These are phyloP conservation scores for Populus deltoides DNA, from an alignment of 345 rosid genomes.

Conservation along the genomic window DNA sequence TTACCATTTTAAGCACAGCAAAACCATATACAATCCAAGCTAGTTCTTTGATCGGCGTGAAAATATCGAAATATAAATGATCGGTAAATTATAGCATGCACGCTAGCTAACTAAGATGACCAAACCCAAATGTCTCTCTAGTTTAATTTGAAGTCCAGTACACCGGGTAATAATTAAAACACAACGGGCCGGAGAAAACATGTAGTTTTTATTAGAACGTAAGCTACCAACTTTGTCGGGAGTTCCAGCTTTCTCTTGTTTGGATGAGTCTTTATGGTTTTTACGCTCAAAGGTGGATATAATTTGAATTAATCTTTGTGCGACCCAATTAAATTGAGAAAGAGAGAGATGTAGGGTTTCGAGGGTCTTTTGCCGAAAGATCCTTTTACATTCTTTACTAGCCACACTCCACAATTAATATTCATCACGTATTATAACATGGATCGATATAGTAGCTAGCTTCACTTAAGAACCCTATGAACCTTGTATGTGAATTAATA, in stretches of 20 bases:
- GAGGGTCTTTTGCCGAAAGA: slow-evolving; percentile 7
- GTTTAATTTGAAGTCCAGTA: no score
- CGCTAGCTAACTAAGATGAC: neutral
- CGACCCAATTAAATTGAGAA: neutral
- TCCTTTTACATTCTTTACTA: neutral
- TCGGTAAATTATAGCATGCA: neutral
- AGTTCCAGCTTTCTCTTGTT: neutral
- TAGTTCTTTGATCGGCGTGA: no score
- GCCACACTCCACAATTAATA: neutral
- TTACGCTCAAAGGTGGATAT: neutral
- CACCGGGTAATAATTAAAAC: no score
- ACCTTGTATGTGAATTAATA: neutral
- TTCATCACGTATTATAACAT: neutral
- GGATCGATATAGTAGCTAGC: no score
- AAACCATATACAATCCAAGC: no score
- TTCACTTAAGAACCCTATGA: neutral
- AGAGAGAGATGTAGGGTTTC: neutral
- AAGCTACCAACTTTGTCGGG: neutral
- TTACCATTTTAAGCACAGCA: neutral
- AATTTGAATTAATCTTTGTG: neutral
- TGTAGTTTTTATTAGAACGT: neutral
- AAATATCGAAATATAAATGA: neutral
- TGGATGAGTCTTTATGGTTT: neutral
- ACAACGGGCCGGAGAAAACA: no score
- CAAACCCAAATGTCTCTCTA: neutral